Evolutionary conservation across 2,329 filamentous ascomycete genomes (phyloP), one percentile per base, ranked within the genome.

Genomic region (Pseudocercospora macadamiae): DNA sequence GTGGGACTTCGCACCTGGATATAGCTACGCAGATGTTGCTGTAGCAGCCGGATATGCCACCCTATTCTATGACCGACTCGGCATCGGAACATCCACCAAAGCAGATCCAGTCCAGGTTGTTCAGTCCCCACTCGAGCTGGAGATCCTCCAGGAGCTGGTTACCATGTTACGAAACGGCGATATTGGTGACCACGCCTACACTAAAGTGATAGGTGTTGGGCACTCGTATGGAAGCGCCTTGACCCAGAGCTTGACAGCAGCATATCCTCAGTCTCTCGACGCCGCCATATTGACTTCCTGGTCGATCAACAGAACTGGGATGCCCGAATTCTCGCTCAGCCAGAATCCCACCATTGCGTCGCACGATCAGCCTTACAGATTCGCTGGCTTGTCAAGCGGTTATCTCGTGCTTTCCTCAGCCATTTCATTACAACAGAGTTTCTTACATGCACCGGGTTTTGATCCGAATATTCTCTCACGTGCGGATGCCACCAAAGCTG

Each of bases 51-150:
- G 74, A 48, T 76, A 74, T 62, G 69, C 72, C 1, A 75, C 74
- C 2, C 71, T 78, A 66, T 70, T 68, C 49, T 77, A 76, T 65
- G 75, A 78, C 60, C 75, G 76, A 48, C 70, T 78, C 8, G 76
- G 75, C 28, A 66, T 68, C 1, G 76, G 75, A 2, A 53, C 54
- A 3, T 76, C 74, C n/a, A 68, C 70, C 36, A 73, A 75, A 42
- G 73, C 74, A 9, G 75, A 77, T 54, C 69, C 73, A 14, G 64
- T 74, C 34, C 66, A 74, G 32, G 65, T 68, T 32, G 73, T 77
- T 26, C 76, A 77, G 61, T 67, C 66, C 6, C 64, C 69, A 25
- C 53, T 75, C n/a, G 69, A 77, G 52, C 65, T 74, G 55, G 71
- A 71, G 18, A 69, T 77, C 51, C 66, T 66, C 3, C 71, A 75